Base-by-base conservation (phyloP, 768 basidiomycete species). In the Mycena chlorophos region DNA sequence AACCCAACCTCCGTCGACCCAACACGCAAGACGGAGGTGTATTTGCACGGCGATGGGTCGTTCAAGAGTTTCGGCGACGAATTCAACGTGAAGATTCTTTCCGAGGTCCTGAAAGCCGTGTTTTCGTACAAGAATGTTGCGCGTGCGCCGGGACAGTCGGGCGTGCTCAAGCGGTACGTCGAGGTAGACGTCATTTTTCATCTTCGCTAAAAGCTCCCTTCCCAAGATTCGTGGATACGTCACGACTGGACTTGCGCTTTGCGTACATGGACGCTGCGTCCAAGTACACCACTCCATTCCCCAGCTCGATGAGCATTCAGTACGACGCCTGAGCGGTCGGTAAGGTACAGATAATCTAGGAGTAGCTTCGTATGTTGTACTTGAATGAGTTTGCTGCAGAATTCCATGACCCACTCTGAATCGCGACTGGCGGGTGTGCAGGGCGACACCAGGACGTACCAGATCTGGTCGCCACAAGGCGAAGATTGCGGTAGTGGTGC, bases 101-200 rank as follows among this genome's bases (percentile, higher is more conserved):
- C 75, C 22, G 79, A 86, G 62, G 80, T 84, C 16, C 70, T 92
- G n/a, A 83, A 83, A 19, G 85, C 80, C 3, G 71, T 92, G 22
- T 85, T 85, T 56, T 76, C 76, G 30, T 75, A 81, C 39, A 71
- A 78, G 23, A 83, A 83, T 48, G 60, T 92, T 42, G 75, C 78
- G 30, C 85, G 88, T 45, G 88, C 83, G 3, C 88, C 87, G 1
- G 86, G 85, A 1, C 75, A 79, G 45, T 89, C 87, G 4, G 91
- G 91, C 0, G 60, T 53, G 13, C 79, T 93, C 28, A 78, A 79
- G 53, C 75, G 85, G 82, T 80, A 52, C 51, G 71, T 64, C 20
- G 17, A 28, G 12, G 2, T 30, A 29, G 6, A 40, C 42, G 27
- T 31, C 17, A 38, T 37, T 30, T 16, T 10, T 28, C 57, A 4